Evolutionary conservation across 441 rosid species (phyloP).

Genomic region (Populus hybrid): DNA sequence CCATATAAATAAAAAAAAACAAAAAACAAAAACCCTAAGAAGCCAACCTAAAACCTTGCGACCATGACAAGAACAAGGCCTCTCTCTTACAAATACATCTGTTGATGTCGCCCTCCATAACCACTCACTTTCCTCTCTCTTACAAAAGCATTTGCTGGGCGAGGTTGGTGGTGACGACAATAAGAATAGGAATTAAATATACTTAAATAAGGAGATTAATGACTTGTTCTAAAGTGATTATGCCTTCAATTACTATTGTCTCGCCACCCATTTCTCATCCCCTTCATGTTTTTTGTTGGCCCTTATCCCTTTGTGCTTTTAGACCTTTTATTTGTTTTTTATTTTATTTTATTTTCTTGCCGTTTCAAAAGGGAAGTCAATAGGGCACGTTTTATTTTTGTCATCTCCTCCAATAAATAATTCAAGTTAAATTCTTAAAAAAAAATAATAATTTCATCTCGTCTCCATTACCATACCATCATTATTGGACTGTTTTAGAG

Average conservation of each 20-base stretch:
- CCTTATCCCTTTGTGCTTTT: neutral
- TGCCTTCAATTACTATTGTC: neutral
- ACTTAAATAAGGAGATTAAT: neutral
- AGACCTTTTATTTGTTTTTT: too few species aligned
- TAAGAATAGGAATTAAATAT: too few species aligned
- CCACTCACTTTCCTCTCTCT: neutral
- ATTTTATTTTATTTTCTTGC: neutral
- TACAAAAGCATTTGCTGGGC: neutral
- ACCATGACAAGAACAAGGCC: neutral
- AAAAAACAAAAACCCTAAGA: neutral
- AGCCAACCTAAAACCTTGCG: neutral
- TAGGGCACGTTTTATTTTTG: conserved; percentile 25
- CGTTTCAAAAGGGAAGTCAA: conserved; percentile 35
- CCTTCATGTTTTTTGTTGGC: neutral
- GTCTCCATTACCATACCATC: neutral
- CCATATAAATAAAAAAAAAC: too few species aligned
- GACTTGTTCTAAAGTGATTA: neutral
- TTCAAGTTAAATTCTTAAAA: too few species aligned
- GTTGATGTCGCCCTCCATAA: too few species aligned
- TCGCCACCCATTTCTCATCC: neutral
- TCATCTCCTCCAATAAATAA: neutral
- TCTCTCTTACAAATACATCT: too few species aligned
- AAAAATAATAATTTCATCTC: too few species aligned
- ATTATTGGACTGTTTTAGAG: too few species aligned
- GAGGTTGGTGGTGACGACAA: too few species aligned